These are phyloP conservation scores for Camelina neglecta DNA, from an alignment of 345 rosid species.

Conservation along the genomic window DNA sequence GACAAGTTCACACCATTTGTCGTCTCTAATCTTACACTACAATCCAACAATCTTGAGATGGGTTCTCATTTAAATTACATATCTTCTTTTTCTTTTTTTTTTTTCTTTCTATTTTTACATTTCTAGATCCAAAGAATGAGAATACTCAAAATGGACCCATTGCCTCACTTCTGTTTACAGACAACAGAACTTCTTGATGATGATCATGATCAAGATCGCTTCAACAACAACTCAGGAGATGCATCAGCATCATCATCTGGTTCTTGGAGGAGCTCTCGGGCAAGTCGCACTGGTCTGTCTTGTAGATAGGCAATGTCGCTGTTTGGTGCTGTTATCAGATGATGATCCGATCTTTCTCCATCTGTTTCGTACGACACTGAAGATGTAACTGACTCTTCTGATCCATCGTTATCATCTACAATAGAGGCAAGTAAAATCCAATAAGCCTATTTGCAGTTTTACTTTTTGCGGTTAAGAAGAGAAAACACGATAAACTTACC, in stretches of 20 bases:
- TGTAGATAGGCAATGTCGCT: slow-evolving; percentile 69
- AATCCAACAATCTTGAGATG: slow-evolving; percentile 24
- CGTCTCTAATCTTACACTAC: slow-evolving; percentile 24
- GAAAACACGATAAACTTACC: slow-evolving; percentile 48
- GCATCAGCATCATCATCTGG: slow-evolving; percentile 25
- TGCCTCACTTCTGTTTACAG: slow-evolving; percentile 27
- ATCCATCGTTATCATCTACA: slow-evolving; percentile 58
- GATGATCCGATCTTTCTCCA: slow-evolving; percentile 74
- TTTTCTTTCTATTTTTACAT: slow-evolving; percentile 19
- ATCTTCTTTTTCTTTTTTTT: slow-evolving; percentile 8
- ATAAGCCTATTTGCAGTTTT: background rate
- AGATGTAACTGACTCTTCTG: slow-evolving; percentile 64
- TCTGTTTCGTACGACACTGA: slow-evolving; percentile 60
- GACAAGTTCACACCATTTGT: slow-evolving; percentile 22
- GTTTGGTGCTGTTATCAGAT: slow-evolving; percentile 67
- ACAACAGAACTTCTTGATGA: slow-evolving; percentile 18
- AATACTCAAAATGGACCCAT: slow-evolving; percentile 32
- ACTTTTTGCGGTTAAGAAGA: background rate
- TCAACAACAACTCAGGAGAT: slow-evolving; percentile 34
- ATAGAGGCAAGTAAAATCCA: background rate
- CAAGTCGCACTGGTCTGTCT: slow-evolving; percentile 70
- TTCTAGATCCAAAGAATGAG: slow-evolving; percentile 16
- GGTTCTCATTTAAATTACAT: slow-evolving; percentile 23
- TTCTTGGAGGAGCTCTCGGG: slow-evolving; percentile 52
- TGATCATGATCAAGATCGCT: slow-evolving; percentile 30